Base-by-base conservation (phyloP, 2,329 filamentous ascomycete genomes). In the Spiromastix sp. region DNA sequence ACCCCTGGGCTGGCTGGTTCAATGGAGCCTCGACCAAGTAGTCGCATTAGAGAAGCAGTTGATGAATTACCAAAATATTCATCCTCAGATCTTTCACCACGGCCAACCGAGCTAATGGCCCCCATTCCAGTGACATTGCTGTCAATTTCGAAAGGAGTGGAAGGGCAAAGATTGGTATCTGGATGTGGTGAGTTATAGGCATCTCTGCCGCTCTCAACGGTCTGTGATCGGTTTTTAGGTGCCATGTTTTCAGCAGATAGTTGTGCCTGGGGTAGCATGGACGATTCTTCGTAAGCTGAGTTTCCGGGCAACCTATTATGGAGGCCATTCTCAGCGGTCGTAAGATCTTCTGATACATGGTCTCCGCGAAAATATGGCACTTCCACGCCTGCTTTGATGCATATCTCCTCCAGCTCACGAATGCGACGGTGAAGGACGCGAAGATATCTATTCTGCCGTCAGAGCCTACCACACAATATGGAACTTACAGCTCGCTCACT, bases 11-110 rank as follows among this genome's bases (percentile, higher is more conserved):
- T 25, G 32, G 15, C 43, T 35, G 19, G 18, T 34, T 34, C 10
- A 32, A 19, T 11, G 45, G 52, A 49, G 2, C 48, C 48, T 30
- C 47, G 52, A 2, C 59, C 54, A 19, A n/a, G n/a, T n/a, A 64
- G 57, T 17, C 60, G 57, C 42, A 64, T 52, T 27, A 66, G 60
- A 0, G 55, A 61, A 0, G 55, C 60, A 2, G 58, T 52, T 0
- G 59, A 63, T 1, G 61, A 63, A 35, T 50, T 53, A 3, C 61
- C 62, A 22, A 58, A 63, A 26, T 56, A 65, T 28, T 56, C 50
- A 21, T 57, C 46, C 17, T 36, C 31, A 2, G 47, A 39, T 4
- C n/a, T n/a, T n/a, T n/a, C n/a, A n/a, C n/a, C n/a, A n/a, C n/a
- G n/a, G n/a, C n/a, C n/a, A n/a, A n/a, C n/a, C n/a, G n/a, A n/a